Conservation (phyloP, 495 filamentous ascomycete genomes). For the Hyphodiscus hymeniophilus region DNA sequence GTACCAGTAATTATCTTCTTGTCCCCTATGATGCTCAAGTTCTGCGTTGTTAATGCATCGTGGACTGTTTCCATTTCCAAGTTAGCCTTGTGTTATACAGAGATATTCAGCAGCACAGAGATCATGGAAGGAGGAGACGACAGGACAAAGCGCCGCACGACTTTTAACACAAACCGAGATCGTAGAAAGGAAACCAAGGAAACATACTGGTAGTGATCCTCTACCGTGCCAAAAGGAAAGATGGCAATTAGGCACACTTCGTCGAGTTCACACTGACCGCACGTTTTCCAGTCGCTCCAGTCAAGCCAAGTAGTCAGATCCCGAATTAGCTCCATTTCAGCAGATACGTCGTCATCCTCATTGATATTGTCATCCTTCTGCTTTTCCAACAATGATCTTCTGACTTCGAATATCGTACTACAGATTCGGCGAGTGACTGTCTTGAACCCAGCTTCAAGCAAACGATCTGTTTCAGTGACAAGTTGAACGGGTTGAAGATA, state of each 20-base stretch:
- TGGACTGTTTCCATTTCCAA: no score
- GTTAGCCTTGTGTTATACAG: no score
- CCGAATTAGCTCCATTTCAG: constrained; percentile 20
- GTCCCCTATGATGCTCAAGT: background rate
- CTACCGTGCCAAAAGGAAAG: constrained; percentile 50
- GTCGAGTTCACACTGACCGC: constrained; percentile 41
- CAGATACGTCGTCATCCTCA: constrained; percentile 11
- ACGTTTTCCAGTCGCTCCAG: constrained; percentile 58
- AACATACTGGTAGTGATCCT: constrained; percentile 40
- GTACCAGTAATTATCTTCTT: no score
- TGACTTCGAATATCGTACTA: constrained; percentile 35
- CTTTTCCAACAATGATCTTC: constrained; percentile 17
- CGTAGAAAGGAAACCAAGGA: no score
- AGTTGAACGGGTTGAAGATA: constrained; percentile 27
- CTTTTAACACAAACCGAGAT: background rate
- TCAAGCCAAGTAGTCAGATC: constrained; percentile 40
- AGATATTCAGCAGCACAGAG: constrained; percentile 75
- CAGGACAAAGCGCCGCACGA: background rate
- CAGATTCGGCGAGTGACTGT: constrained; percentile 43
- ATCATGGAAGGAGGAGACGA: constrained; percentile 65
- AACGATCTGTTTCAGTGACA: constrained; percentile 22
- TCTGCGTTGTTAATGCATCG: background rate
- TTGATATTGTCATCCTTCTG: background rate
- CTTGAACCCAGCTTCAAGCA: constrained; percentile 35
- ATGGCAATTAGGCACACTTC: constrained; percentile 62